A percentile compares a stretch with the other conserved stretches of the same genome.
Evolutionary conservation across 305 asterid species (phyloP).

Genomic region (Fraxinus angustifolia): DNA sequence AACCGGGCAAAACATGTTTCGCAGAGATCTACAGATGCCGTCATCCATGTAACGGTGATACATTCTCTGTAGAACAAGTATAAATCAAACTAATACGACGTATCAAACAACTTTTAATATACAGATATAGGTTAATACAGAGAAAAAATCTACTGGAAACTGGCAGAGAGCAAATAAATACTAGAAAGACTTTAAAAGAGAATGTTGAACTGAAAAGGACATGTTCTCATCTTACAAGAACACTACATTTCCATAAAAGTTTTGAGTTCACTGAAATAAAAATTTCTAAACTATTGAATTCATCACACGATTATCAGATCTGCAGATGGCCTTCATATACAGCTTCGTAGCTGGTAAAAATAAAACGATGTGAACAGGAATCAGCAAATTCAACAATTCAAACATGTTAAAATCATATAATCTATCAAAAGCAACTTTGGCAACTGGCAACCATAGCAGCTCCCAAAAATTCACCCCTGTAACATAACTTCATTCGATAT

Average conservation of each 20-base stretch:
- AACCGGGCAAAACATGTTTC: background rate
- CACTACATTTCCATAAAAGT: background rate
- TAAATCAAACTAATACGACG: background rate
- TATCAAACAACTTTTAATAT: background rate
- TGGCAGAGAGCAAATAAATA: background rate
- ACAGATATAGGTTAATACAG: background rate
- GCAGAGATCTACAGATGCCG: background rate
- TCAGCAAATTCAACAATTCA: background rate
- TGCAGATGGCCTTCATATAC: background rate
- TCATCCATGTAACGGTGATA: background rate
- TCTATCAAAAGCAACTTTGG: background rate
- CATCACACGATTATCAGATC: background rate
- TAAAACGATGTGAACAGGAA: background rate
- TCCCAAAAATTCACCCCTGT: background rate
- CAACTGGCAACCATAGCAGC: background rate
- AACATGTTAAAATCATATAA: background rate
- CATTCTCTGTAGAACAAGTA: background rate
- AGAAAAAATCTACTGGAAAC: background rate
- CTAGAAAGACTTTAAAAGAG: background rate
- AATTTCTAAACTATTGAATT: background rate
- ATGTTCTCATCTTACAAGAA: background rate
- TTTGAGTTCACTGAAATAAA: background rate
- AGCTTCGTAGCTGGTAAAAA: background rate
- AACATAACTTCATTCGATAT: background rate
- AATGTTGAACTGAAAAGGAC: background rate